Evolutionary conservation across 2,329 filamentous ascomycete species (phyloP).

Genomic region (Colletotrichum tanaceti): DNA sequence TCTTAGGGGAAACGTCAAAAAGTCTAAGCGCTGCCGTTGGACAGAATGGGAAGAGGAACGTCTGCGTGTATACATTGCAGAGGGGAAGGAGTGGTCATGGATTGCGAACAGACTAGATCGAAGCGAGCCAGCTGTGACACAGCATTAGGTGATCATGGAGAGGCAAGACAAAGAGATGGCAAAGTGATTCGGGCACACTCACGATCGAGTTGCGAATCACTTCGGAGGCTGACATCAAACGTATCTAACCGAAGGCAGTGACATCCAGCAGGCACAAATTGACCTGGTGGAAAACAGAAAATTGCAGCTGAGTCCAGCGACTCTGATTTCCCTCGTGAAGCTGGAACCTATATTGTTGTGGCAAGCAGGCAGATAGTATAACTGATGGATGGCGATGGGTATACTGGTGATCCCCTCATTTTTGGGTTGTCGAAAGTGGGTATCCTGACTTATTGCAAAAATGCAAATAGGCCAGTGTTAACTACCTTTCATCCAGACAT

Average conservation of each 20-base stretch:
- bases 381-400: no score
- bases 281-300: no score
- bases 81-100: constrained; percentile 19
- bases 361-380: no score
- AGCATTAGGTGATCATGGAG: constrained; percentile 10
- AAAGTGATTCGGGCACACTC: constrained; percentile 3
- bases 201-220: neutral
- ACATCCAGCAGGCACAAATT: no score
- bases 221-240: neutral
- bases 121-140: constrained; percentile 8
- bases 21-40: constrained; percentile 3
- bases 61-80: constrained; percentile 8
- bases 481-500: no score
- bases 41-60: constrained; percentile 1
- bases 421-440: no score
- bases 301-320: neutral
- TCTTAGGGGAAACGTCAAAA: neutral
- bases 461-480: no score
- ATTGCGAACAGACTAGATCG: constrained; percentile 4
- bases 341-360: no score
- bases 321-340: no score
- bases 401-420: no score
- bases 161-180: neutral
- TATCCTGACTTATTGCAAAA: no score
- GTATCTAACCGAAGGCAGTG: no score